Percentiles rank a stretch among this genome's conserved stretches.
Evolutionary conservation across 192 early-diverging fungal species (phyloP).

Genomic region (Phlyctochytrium bullatum): DNA sequence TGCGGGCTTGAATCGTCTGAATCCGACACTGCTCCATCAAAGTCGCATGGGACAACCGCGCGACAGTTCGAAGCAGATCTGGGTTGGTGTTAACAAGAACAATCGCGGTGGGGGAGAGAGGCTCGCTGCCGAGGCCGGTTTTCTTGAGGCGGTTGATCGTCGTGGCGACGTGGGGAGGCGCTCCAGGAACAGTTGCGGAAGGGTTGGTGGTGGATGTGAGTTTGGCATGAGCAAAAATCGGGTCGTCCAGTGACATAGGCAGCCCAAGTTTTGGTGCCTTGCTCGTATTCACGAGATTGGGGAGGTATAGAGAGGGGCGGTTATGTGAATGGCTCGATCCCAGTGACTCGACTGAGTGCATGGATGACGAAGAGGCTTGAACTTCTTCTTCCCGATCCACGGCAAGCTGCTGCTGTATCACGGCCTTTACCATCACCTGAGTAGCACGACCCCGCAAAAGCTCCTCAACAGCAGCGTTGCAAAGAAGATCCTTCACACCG

Average conservation of each 20-base stretch:
- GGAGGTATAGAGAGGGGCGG: slow-evolving; percentile 32
- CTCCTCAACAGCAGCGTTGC: slow-evolving; percentile 64
- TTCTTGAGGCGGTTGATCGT: neutral
- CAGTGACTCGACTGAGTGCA: neutral
- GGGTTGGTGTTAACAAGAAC: slow-evolving; percentile 52
- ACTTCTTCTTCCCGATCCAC: neutral
- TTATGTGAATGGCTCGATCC: neutral
- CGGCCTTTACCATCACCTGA: slow-evolving; percentile 51
- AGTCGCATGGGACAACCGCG: slow-evolving; percentile 51
- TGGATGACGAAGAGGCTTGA: neutral
- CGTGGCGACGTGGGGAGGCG: neutral
- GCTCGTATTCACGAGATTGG: slow-evolving; percentile 56
- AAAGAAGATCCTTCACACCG: slow-evolving; percentile 54
- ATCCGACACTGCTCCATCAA: slow-evolving; percentile 60
- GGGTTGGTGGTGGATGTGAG: neutral
- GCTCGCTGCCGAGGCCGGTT: neutral
- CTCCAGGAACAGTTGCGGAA: neutral
- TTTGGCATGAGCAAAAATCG: slow-evolving; percentile 2
- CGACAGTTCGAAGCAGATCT: slow-evolving; percentile 46
- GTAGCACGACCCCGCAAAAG: slow-evolving; percentile 63
- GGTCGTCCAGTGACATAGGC: slow-evolving; percentile 53
- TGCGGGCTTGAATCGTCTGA: slow-evolving; percentile 51
- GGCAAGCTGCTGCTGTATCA: slow-evolving; percentile 5
- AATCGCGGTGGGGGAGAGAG: slow-evolving; percentile 46
- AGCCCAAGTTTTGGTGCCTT: slow-evolving; percentile 67